phyloP scores from a whole-genome alignment of 768 basidiomycete genomes.

The Lactarius quietus region DNA sequence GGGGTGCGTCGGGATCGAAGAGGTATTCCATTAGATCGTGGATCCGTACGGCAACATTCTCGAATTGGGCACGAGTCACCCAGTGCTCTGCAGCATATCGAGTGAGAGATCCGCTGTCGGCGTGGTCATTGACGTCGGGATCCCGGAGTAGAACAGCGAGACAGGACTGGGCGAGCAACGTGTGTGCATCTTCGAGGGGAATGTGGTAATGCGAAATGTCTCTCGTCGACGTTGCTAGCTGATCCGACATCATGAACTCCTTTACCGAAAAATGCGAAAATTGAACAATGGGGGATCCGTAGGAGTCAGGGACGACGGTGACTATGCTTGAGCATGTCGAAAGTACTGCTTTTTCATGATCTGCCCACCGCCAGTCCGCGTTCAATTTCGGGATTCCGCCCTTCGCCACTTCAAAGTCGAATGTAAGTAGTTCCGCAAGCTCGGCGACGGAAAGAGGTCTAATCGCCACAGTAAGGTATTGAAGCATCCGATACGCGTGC shows the following conservation, averaged over 20 bases:
- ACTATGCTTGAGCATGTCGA: background rate
- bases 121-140: background rate
- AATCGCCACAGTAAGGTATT: background rate
- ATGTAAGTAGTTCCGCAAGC: background rate
- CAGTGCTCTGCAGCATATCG: background rate
- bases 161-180: background rate
- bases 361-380: background rate
- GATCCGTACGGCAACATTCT: background rate
- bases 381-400: background rate
- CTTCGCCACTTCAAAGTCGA: background rate
- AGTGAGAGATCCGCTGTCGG: background rate
- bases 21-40: background rate
- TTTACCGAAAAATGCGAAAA: background rate
- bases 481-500: background rate
- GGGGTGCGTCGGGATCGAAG: background rate
- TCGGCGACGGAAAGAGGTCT: background rate
- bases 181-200: background rate
- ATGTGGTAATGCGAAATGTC: background rate
- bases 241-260: background rate
- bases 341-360: background rate
- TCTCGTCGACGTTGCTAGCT: background rate
- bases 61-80: background rate
- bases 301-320: background rate
- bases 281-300: background rate
- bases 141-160: background rate